Base-by-base conservation (phyloP, 1,284 basidiomycete genomes). In the Microbotryum lychnidis-dioicae region DNA sequence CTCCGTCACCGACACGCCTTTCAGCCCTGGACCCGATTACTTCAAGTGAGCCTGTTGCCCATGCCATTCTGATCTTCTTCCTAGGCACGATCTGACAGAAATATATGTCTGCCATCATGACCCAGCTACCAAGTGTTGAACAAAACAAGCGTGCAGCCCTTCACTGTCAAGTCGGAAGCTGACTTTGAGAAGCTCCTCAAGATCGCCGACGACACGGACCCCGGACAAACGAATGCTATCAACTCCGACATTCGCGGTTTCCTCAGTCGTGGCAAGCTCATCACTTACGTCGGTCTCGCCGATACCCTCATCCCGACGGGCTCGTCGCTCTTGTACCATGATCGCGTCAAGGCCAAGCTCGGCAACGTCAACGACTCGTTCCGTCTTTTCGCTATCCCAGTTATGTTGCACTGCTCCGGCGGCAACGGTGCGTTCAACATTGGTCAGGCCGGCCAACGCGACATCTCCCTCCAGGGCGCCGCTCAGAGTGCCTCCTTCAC, bases 251-350 rank as follows among this genome's bases (percentile, higher is more conserved):
- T 71, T 16, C 27, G 42, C 42, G 50, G 57, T 0, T 71, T 68
- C 63, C 60, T 70, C 20, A 61, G 57, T 23, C 60, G 58, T n/a
- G 70, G 70, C 10, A 71, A 70, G 56, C 57, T 71, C 4, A 9
- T 69, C 0, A 67, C 66, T 4, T 67, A 63, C 52, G 63, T 68
- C 20, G 69, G 71, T 0, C 31, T 64, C n/a, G 58, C 68, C 5
- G 70, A 70, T 46, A 52, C 50, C 3, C 58, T 71, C 25, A 71
- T 71, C 31, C 70, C 70, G 1, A 59, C 65, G 0, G 64, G 60
- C 27, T 60, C 48, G 29, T 50, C 55, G 16, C 25, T 53, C 31
- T 59, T 60, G 48, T 65, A 62, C 45, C 58, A 64, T 58, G 64
- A 70, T 44, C 56, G 56, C 12, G 69, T 69, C 16, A 49, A 50